Evolutionary conservation across 2,329 filamentous ascomycete genomes (phyloP), one percentile per base, ranked within the genome.

Genomic region (Colletotrichum siamense): DNA sequence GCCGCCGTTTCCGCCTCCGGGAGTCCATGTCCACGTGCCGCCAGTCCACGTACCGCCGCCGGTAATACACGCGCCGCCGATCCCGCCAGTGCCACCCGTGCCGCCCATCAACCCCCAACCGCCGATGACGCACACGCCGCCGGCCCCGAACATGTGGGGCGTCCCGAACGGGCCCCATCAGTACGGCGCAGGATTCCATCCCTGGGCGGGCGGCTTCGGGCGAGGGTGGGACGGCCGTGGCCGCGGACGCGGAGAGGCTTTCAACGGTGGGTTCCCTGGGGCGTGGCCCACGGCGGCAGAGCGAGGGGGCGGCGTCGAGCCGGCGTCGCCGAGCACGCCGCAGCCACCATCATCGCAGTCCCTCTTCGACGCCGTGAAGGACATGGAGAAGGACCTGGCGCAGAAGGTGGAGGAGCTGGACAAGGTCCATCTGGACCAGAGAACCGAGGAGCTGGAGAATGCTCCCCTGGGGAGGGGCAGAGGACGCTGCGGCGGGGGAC

Each of bases 361-460:
- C 8, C 73, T 71, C 32, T 76, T 73, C 26, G 55, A 26, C 13
- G 71, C 66, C 22, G 61, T 67, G 6, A 44, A 77, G 34, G 71
- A 49, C 5, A 70, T 70, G 59, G 71, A 66, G 61, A 39, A 22
- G 32, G 61, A 71, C 9, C 26, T 75, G 18, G 61, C 52, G 28
- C 52, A 64, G n/a, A 71, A 75, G 44, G 52, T 77, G 2, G 79
- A 79, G 30, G 71, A 73, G 39, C 34, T 79, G 57, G 78, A 61
- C 70, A 75, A 79, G 55, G 6, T 30, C 26, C 49, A 68, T 4
- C 34, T 63, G 16, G 36, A 55, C 16, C 74, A 26, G 36, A 44
- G 28, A 57, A 61, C 16, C 32, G 70, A 28, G 73, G 65, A 26
- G 77, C 76, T n/a, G 61, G 78, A 44, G 67, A 34, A 63, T 28